Percentiles rank a stretch among this genome's conserved stretches.
These are phyloP conservation scores for Zygosaccharomyces sapae DNA, from an alignment of 1,139 yeast species.

Conservation along the genomic window DNA sequence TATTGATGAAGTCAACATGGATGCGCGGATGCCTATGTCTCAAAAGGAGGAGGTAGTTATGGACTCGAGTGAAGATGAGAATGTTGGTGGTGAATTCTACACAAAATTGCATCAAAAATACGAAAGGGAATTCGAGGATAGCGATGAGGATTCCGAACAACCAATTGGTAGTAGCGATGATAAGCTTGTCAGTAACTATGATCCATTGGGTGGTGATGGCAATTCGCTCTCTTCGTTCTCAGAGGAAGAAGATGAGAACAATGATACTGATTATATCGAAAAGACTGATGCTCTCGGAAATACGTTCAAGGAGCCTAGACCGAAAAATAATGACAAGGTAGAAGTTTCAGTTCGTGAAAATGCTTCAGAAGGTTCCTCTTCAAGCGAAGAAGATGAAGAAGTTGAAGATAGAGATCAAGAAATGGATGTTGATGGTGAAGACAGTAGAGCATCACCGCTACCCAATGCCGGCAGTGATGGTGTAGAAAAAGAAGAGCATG, in stretches of 20 bases:
- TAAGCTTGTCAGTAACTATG: constrained; percentile 27
- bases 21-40: constrained; percentile 73
- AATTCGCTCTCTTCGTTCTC: constrained; percentile 19
- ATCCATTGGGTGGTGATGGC: constrained; percentile 30
- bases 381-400: constrained; percentile 18
- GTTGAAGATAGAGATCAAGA: constrained; percentile 3
- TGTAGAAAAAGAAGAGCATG: constrained; percentile 15
- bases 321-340: constrained; percentile 10
- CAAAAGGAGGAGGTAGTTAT: constrained; percentile 43
- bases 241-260: constrained; percentile 17
- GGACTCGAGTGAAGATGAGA: constrained; percentile 36
- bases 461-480: constrained; percentile 16
- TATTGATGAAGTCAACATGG: constrained; percentile 66
- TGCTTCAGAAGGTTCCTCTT: constrained; percentile 11
- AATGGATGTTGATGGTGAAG: constrained; percentile 12
- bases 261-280: constrained; percentile 26
- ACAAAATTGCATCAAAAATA: constrained; percentile 30
- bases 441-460: constrained; percentile 12
- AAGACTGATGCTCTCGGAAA: constrained; percentile 33
- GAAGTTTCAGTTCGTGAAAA: constrained; percentile 16
- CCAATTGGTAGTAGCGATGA: constrained; percentile 13
- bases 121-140: constrained; percentile 35
- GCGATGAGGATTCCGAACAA: constrained; percentile 30
- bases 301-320: constrained; percentile 20
- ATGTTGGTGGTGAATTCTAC: constrained; percentile 32